phyloP scores from a whole-genome alignment of 2,329 filamentous ascomycete genomes.

The Colletotrichum euphorbiae region DNA sequence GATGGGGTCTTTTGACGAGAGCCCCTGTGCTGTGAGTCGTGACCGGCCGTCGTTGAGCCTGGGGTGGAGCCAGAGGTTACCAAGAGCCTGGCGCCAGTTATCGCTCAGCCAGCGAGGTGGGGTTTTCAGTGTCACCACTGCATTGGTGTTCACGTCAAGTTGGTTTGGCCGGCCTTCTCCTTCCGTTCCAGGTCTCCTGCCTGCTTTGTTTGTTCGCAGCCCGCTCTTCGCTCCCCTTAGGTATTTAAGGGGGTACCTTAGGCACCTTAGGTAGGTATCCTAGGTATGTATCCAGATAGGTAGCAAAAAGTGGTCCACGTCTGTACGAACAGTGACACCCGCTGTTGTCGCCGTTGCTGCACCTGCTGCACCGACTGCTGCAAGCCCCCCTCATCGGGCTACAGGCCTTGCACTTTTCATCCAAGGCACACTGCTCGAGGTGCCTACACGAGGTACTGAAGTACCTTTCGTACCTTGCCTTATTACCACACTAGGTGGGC shows the following conservation, averaged over 20 bases:
- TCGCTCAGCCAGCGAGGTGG: constrained; percentile 31
- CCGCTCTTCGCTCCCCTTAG: constrained; percentile 4
- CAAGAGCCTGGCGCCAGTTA: too few relatives aligned
- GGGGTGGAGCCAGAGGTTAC: too few relatives aligned
- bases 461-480: neutral
- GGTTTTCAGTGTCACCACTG: constrained; percentile 38
- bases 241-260: too few relatives aligned
- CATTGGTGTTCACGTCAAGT: constrained; percentile 29
- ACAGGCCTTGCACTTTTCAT: neutral
- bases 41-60: constrained; percentile 17
- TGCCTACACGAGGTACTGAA: too few relatives aligned
- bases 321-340: too few relatives aligned
- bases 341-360: neutral
- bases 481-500: neutral
- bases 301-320: too few relatives aligned
- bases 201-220: constrained; percentile 10
- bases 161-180: constrained; percentile 23
- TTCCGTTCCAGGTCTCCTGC: neutral
- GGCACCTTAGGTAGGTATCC: neutral
- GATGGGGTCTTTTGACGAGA: constrained; percentile 29
- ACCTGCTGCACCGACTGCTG: neutral
- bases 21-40: constrained; percentile 33
- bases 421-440: too few relatives aligned
- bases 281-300: too few relatives aligned
- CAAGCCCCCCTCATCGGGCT: neutral